Conservation (phyloP, 352 stramenopile species). For the Phytophthora europaea region DNA sequence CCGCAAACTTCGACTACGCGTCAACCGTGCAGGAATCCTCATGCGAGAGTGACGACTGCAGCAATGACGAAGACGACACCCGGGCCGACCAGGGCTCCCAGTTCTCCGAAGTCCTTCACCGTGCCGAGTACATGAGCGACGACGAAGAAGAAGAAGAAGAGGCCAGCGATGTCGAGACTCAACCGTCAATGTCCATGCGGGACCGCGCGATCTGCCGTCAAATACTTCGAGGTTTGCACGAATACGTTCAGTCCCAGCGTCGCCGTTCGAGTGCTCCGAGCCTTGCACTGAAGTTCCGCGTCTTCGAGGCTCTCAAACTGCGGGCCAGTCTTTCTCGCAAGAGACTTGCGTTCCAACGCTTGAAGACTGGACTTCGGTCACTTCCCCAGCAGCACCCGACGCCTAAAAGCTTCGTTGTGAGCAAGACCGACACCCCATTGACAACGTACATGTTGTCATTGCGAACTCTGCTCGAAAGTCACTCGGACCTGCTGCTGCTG, state of each 20-base stretch:
- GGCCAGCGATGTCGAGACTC: background rate
- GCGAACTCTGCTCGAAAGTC: slow-evolving; percentile 14
- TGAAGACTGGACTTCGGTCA: slow-evolving; percentile 40
- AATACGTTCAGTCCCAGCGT: slow-evolving; percentile 17
- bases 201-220: slow-evolving; percentile 39
- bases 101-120: slow-evolving; percentile 62
- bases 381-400: slow-evolving; percentile 2
- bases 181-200: slow-evolving; percentile 14
- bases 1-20: slow-evolving; percentile 59
- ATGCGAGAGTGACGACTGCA: slow-evolving; percentile 34
- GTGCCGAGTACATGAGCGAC: slow-evolving; percentile 60
- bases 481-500: slow-evolving; percentile 36
- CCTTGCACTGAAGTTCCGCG: slow-evolving; percentile 48
- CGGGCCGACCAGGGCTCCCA: slow-evolving; percentile 63
- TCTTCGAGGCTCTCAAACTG: slow-evolving; percentile 59
- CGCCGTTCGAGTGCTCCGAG: slow-evolving; percentile 25
- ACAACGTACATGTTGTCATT: background rate
- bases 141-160: slow-evolving; percentile 12
- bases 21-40: slow-evolving; percentile 46
- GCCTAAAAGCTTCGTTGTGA: background rate
- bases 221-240: slow-evolving; percentile 31
- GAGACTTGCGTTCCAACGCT: slow-evolving; percentile 49
- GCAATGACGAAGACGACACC: slow-evolving; percentile 53
- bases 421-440: background rate
- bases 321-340: slow-evolving; percentile 52